Conservation (phyloP, 306 rosid species). For the Mimosa pudica region DNA sequence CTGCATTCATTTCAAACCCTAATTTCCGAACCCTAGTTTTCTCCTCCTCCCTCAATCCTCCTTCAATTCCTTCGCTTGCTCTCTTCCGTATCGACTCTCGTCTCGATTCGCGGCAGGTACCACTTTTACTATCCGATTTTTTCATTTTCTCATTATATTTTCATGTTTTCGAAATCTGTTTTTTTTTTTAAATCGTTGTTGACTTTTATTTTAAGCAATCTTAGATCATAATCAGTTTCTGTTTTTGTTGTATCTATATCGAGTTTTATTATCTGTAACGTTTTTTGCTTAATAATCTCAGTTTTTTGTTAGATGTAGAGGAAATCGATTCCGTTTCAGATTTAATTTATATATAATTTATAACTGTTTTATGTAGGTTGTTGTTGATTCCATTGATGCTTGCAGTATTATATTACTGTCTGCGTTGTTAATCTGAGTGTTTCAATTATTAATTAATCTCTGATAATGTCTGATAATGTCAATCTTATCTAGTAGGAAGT, state of each 20-base stretch:
- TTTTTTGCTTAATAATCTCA: not conserved
- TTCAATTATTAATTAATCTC: too few species aligned
- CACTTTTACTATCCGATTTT: not conserved
- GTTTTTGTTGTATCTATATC: not conserved
- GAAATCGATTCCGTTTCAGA: not conserved
- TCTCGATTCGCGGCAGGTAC: constrained; percentile 14
- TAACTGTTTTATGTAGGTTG: too few species aligned
- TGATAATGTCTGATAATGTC: too few species aligned
- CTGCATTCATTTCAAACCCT: not conserved
- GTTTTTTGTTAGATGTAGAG: not conserved
- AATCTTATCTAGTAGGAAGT: too few species aligned
- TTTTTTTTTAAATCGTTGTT: too few species aligned
- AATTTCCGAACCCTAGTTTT: not conserved
- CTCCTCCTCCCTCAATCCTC: not conserved
- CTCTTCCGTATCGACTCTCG: not conserved
- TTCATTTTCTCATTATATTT: not conserved
- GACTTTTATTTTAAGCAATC: not conserved
- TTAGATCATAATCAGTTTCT: not conserved
- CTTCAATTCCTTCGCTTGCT: not conserved
- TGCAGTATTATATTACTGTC: too few species aligned
- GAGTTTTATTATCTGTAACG: not conserved
- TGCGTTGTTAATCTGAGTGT: too few species aligned
- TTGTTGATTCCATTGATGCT: too few species aligned
- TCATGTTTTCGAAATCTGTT: not conserved
- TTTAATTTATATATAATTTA: not conserved